phyloP scores from a whole-genome alignment of 768 basidiomycete species.

The Kwoniella heveanensis region DNA sequence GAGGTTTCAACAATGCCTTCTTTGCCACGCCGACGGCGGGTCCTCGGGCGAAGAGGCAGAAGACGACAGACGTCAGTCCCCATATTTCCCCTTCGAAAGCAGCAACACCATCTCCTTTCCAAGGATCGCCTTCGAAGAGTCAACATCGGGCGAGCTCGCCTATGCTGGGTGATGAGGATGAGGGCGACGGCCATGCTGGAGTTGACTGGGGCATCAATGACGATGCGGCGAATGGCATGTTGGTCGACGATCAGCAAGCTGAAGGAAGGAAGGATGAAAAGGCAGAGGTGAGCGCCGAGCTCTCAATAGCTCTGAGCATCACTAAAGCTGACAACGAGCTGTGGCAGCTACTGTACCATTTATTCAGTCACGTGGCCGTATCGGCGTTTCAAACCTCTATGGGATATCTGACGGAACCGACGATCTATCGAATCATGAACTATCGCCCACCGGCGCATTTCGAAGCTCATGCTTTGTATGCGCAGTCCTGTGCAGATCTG shows the following conservation, averaged over 20 bases:
- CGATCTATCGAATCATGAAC: constrained; percentile 37
- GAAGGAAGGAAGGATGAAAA: constrained; percentile 12
- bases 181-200: constrained; percentile 9
- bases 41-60: constrained; percentile 32
- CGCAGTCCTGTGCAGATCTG: constrained; percentile 31
- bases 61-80: constrained; percentile 28
- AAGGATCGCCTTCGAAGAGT: neutral
- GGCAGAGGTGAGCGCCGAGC: constrained; percentile 42
- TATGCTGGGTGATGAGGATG: constrained; percentile 1
- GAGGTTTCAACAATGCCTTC: constrained; percentile 41
- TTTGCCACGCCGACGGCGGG: constrained; percentile 19
- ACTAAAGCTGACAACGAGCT: neutral
- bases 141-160: constrained; percentile 15
- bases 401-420: constrained; percentile 17
- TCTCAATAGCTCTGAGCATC: no score
- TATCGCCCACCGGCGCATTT: constrained; percentile 5
- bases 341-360: constrained; percentile 38
- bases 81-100: constrained; percentile 14
- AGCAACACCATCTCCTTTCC: constrained; percentile 14
- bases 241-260: constrained; percentile 5
- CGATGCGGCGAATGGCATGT: constrained; percentile 3
- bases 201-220: constrained; percentile 17
- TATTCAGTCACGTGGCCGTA: constrained; percentile 34
- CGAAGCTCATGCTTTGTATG: constrained; percentile 7
- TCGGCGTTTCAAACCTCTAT: constrained; percentile 21